phyloP scores from a whole-genome alignment of 2,329 filamentous ascomycete genomes.

The Aspergillus sp. region DNA sequence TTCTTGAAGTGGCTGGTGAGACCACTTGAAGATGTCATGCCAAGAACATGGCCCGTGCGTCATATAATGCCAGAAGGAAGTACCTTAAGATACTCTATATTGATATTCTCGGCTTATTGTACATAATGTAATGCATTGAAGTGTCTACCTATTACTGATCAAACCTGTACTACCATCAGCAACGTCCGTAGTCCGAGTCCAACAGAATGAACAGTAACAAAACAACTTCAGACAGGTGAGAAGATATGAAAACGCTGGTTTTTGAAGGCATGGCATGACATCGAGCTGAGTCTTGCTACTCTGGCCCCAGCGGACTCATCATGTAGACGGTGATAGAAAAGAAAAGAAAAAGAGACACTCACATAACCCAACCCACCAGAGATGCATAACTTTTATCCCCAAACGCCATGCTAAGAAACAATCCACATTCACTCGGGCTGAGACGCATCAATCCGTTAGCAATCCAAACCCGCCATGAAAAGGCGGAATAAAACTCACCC shows the following conservation, averaged over 20 bases:
- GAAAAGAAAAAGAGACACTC: conserved; percentile 14
- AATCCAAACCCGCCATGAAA: conserved; percentile 4
- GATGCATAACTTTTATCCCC: conserved; percentile 11
- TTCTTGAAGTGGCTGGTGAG: neutral
- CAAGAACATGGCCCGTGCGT: conserved; percentile 33
- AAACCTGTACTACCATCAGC: neutral
- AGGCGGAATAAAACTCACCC: conserved; percentile 36
- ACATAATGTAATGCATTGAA: neutral
- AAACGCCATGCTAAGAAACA: conserved; percentile 31
- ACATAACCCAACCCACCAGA: conserved; percentile 18
- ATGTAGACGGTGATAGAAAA: conserved; percentile 20
- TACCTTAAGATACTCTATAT: too few relatives aligned
- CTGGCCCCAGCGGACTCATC: conserved; percentile 57
- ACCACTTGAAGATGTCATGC: conserved; percentile 27
- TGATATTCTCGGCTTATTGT: neutral
- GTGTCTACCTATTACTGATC: neutral
- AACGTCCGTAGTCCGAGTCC: neutral
- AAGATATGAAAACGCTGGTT: conserved; percentile 64
- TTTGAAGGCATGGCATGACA: conserved; percentile 55
- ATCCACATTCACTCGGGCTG: conserved; percentile 33
- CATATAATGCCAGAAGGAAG: neutral
- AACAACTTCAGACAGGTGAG: conserved; percentile 58
- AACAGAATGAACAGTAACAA: neutral
- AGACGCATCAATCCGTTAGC: conserved; percentile 14
- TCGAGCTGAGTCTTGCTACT: conserved; percentile 41